Evolutionary conservation across 371 early-diverging fungal species (phyloP).

Genomic region (Mucor piriformis): DNA sequence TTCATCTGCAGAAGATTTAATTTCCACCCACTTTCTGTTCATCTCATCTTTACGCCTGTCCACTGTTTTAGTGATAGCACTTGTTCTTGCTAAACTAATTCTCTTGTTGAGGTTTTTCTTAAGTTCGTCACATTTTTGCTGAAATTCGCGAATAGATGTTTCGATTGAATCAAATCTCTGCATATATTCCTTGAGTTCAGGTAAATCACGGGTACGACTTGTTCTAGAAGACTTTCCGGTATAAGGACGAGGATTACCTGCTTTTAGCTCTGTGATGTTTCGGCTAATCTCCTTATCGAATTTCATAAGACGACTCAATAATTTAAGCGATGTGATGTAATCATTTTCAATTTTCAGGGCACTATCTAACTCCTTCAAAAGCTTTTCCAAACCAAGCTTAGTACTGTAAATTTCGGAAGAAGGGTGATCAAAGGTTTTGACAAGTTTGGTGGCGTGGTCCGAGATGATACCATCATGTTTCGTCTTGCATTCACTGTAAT

Average conservation of each 20-base stretch:
- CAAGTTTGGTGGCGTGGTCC: constrained; percentile 30
- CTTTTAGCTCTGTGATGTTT: constrained; percentile 35
- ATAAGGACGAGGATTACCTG: constrained; percentile 24
- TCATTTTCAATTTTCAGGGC: constrained; percentile 33
- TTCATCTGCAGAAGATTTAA: constrained; percentile 39
- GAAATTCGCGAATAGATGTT: constrained; percentile 31
- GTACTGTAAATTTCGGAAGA: constrained; percentile 21
- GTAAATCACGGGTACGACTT: constrained; percentile 27
- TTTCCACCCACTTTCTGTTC: constrained; percentile 37
- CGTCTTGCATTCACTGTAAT: constrained; percentile 32
- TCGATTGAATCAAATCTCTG: constrained; percentile 38
- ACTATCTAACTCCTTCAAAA: constrained; percentile 28
- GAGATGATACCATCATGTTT: constrained; percentile 32
- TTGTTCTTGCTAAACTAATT: constrained; percentile 23
- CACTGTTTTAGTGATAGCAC: constrained; percentile 30
- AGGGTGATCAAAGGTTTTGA: constrained; percentile 25
- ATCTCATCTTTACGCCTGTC: constrained; percentile 39
- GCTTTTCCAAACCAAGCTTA: constrained; percentile 26
- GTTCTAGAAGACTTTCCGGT: constrained; percentile 12
- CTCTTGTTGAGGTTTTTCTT: constrained; percentile 28
- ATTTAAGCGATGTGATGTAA: constrained; percentile 35
- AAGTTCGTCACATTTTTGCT: constrained; percentile 28
- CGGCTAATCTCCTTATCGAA: constrained; percentile 32
- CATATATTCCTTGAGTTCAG: constrained; percentile 39
- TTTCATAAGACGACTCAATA: constrained; percentile 31